Percentiles rank a stretch among this genome's conserved stretches.
These are phyloP conservation scores for Austroboletus sp. DNA, from an alignment of 1,284 basidiomycete species.

Conservation along the genomic window DNA sequence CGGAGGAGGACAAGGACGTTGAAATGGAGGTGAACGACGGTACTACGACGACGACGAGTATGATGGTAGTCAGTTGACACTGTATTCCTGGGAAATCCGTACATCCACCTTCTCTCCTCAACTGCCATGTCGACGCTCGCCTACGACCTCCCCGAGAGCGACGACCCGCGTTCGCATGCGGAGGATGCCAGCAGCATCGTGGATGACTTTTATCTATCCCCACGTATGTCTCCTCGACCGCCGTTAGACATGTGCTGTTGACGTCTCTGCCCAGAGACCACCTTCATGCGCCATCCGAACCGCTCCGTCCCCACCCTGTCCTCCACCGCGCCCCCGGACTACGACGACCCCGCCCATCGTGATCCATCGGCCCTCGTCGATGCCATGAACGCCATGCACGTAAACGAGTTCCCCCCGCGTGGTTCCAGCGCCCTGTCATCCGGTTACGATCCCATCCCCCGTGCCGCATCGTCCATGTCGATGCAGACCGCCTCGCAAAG, in stretches of 20 bases:
- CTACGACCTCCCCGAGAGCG: constrained; percentile 24
- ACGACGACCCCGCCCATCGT: constrained; percentile 18
- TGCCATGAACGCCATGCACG: constrained; percentile 27
- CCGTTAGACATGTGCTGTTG: constrained; percentile 6
- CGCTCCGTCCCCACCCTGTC: constrained; percentile 25
- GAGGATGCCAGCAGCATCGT: constrained; percentile 2
- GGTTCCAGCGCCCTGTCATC: constrained; percentile 20
- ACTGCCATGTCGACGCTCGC: constrained; percentile 30
- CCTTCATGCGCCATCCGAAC: constrained; percentile 27
- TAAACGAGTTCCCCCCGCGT: constrained; percentile 21
- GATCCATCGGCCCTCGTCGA: constrained; percentile 23
- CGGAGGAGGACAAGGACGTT: constrained; percentile 18
- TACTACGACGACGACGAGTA: too few relatives aligned
- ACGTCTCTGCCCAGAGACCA: constrained; percentile 13
- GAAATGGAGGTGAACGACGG: constrained; percentile 30
- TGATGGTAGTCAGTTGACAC: too few relatives aligned
- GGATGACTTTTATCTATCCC: constrained; percentile 18
- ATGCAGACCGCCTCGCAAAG: constrained; percentile 20
- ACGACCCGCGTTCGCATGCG: not conserved
- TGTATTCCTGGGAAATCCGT: not conserved
- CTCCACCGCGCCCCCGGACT: constrained; percentile 21
- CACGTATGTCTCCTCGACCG: constrained; percentile 15
- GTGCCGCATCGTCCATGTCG: constrained; percentile 33
- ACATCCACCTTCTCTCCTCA: not conserved
- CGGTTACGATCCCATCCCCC: constrained; percentile 26